Conservation (phyloP, 2,329 filamentous ascomycete genomes). For the Hypomyces perniciosus region DNA sequence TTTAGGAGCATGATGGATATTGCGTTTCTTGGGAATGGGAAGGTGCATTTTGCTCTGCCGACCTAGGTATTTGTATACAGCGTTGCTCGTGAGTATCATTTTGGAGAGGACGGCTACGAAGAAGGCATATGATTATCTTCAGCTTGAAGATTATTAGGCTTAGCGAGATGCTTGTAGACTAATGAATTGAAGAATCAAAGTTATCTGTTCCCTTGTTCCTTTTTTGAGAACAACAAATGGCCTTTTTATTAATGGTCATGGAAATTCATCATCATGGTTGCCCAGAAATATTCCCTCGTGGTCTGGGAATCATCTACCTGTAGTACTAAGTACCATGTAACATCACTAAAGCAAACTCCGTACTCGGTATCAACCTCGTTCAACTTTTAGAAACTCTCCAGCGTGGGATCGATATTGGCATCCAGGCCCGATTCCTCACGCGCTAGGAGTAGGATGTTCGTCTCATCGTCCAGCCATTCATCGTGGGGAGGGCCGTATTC, state of each 20-base stretch:
- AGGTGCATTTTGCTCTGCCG: not conserved
- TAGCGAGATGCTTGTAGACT: too few relatives aligned
- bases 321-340: too few relatives aligned
- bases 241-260: too few relatives aligned
- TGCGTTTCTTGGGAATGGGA: slow-evolving; percentile 15
- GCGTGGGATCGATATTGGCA: slow-evolving; percentile 27
- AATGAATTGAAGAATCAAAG: too few relatives aligned
- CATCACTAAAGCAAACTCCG: not conserved
- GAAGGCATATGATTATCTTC: too few relatives aligned
- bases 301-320: too few relatives aligned
- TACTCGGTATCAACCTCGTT: not conserved
- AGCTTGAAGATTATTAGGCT: too few relatives aligned
- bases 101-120: too few relatives aligned
- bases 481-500: slow-evolving; percentile 28
- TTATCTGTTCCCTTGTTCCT: too few relatives aligned
- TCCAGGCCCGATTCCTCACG: slow-evolving; percentile 22
- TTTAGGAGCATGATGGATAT: slow-evolving; percentile 7
- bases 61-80: not conserved
- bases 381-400: slow-evolving; percentile 17
- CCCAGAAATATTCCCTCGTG: not conserved
- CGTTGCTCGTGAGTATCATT: too few relatives aligned
- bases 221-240: too few relatives aligned
- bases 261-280: not conserved
- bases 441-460: slow-evolving; percentile 36
- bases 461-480: slow-evolving; percentile 40